Evolutionary conservation across 2,329 filamentous ascomycete genomes (phyloP).

Genomic region (Chaetoscypha palmicola): DNA sequence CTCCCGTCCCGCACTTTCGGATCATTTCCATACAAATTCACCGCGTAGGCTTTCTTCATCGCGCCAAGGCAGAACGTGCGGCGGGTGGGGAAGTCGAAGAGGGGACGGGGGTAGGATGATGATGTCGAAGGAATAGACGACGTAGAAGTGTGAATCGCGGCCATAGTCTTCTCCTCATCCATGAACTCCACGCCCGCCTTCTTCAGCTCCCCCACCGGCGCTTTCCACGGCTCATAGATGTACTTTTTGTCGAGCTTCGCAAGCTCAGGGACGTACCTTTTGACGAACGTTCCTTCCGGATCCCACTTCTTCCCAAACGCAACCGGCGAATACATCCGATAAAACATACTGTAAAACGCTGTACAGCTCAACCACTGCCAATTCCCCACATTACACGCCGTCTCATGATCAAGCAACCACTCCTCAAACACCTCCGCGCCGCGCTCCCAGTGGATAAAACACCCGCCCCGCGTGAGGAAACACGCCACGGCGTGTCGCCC

Average conservation of each 20-base stretch:
- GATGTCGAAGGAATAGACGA: background rate
- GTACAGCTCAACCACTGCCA: slow-evolving; percentile 75
- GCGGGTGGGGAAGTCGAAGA: slow-evolving; percentile 1
- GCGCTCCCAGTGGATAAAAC: slow-evolving; percentile 73
- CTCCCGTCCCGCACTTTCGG: slow-evolving; percentile 53
- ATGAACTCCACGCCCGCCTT: slow-evolving; percentile 1
- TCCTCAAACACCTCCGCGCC: slow-evolving; percentile 75
- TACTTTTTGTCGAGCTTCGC: slow-evolving; percentile 55
- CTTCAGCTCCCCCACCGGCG: slow-evolving; percentile 59
- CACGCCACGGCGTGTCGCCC: slow-evolving; percentile 73
- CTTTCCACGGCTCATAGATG: slow-evolving; percentile 77
- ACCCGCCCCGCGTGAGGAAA: slow-evolving; percentile 73
- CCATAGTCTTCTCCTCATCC: background rate
- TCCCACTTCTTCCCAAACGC: slow-evolving; percentile 74
- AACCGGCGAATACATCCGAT: slow-evolving; percentile 62
- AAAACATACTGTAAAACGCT: slow-evolving; percentile 69
- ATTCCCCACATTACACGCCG: slow-evolving; percentile 66
- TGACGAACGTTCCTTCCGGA: slow-evolving; percentile 56
- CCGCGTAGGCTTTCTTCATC: slow-evolving; percentile 17
- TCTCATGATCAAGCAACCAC: slow-evolving; percentile 67
- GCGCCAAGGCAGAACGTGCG: slow-evolving; percentile 1
- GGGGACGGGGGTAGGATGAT: background rate
- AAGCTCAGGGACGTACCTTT: slow-evolving; percentile 62
- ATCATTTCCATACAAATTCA: slow-evolving; percentile 59
- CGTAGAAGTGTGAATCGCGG: background rate